These are phyloP conservation scores for Larix kaempferi DNA, from an alignment of 75 land plant genomes.

Conservation along the genomic window DNA sequence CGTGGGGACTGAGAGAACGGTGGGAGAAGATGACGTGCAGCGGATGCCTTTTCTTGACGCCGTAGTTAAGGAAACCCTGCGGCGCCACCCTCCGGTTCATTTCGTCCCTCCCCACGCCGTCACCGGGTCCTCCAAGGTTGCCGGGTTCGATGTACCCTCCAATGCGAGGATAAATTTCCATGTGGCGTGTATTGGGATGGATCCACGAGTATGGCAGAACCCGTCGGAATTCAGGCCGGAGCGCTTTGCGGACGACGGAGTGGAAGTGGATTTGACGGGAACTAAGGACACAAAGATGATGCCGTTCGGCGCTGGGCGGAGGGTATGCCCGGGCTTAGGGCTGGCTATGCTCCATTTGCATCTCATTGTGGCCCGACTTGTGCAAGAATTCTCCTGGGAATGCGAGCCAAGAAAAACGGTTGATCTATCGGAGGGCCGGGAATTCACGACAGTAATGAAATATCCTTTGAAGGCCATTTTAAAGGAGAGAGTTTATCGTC, in stretches of 20 bases:
- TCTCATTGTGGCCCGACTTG: too few species aligned
- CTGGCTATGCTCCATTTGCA: slow-evolving; percentile 13
- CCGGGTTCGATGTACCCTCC: slow-evolving; percentile 24
- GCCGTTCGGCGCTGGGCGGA: slow-evolving; percentile 25
- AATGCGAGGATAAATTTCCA: slow-evolving; percentile 26
- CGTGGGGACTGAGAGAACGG: not conserved
- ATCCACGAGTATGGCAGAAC: slow-evolving; percentile 18
- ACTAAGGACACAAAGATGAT: slow-evolving; percentile 2
- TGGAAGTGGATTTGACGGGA: too few species aligned
- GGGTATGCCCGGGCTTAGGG: slow-evolving; percentile 16
- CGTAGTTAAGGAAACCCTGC: not conserved
- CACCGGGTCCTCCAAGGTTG: slow-evolving; percentile 6
- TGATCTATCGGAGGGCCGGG: not conserved
- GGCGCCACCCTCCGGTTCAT: not conserved
- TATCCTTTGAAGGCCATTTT: not conserved
- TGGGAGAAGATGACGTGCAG: not conserved
- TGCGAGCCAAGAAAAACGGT: too few species aligned
- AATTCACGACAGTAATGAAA: not conserved
- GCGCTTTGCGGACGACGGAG: slow-evolving; percentile 16
- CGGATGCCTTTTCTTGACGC: slow-evolving; percentile 12
- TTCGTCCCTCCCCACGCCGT: not conserved
- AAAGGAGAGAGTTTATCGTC: too few species aligned
- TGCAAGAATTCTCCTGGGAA: too few species aligned
- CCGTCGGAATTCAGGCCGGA: slow-evolving; percentile 22
- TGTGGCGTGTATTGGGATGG: slow-evolving; percentile 26